Evolutionary conservation across 768 basidiomycete species (phyloP).

Genomic region (Leccinum imitatum): DNA sequence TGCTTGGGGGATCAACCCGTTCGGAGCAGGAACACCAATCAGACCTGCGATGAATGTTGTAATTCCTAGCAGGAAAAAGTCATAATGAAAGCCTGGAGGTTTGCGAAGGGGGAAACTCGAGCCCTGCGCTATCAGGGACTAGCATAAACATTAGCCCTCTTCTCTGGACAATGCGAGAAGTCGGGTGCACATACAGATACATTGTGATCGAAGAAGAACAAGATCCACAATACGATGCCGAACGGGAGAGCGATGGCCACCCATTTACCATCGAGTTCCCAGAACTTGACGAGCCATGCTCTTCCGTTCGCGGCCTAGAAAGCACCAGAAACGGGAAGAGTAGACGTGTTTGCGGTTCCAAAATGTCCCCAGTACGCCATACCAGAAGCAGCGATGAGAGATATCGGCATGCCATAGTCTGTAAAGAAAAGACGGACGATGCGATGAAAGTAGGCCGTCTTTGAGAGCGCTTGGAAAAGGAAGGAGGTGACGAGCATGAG

Average conservation of each 20-base stretch:
- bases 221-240: conserved; percentile 81
- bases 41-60: conserved; percentile 88
- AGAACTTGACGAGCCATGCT: conserved; percentile 84
- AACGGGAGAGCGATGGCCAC: conserved; percentile 88
- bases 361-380: conserved; percentile 89
- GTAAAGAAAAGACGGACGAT: conserved; percentile 73
- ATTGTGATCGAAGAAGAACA: conserved; percentile 96
- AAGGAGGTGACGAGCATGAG: conserved; percentile 76
- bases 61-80: conserved; percentile 89
- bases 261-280: conserved; percentile 87
- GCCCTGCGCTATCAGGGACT: conserved; percentile 92
- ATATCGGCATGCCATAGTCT: conserved; percentile 91
- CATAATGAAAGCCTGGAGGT: conserved; percentile 83
- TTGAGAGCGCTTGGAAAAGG: conserved; percentile 66
- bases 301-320: conserved; percentile 73
- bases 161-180: background rate
- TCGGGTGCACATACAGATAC: conserved; percentile 59
- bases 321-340: conserved; percentile 65
- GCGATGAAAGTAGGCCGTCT: conserved; percentile 66
- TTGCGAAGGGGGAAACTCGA: conserved; percentile 88
- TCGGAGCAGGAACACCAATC: conserved; percentile 85
- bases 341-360: conserved; percentile 54
- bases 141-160: background rate
- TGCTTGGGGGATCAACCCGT: conserved; percentile 82
- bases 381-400: conserved; percentile 70